Evolutionary conservation across 441 rosid genomes (phyloP).

Genomic region (Populus trichocarpa): DNA sequence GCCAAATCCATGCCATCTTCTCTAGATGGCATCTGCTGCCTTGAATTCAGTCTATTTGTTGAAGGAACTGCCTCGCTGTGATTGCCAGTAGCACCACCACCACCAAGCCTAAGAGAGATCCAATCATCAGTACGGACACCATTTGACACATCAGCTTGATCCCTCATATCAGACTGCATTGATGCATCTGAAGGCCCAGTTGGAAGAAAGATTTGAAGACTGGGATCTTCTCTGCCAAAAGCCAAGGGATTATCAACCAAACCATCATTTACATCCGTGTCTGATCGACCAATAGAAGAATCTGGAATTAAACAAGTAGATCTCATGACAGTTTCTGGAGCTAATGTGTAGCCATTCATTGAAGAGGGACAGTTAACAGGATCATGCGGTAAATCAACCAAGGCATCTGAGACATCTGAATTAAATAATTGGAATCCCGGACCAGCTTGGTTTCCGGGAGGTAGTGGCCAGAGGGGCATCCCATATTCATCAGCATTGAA

Average conservation of each 20-base stretch:
- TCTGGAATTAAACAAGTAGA: slow-evolving; percentile 46
- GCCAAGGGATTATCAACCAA: slow-evolving; percentile 85
- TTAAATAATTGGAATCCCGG: slow-evolving; percentile 77
- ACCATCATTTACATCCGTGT: slow-evolving; percentile 51
- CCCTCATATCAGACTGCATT: slow-evolving; percentile 51
- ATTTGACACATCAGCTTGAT: slow-evolving; percentile 72
- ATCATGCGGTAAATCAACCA: slow-evolving; percentile 57
- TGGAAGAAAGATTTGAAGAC: slow-evolving; percentile 93
- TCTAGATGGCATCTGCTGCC: slow-evolving; percentile 52
- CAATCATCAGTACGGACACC: slow-evolving; percentile 79
- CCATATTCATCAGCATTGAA: slow-evolving; percentile 60
- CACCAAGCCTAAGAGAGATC: slow-evolving; percentile 97
- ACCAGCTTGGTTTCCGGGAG: slow-evolving; percentile 60
- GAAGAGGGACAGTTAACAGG: slow-evolving; percentile 52
- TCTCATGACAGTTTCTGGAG: slow-evolving; percentile 57
- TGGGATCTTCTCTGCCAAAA: slow-evolving; percentile 81
- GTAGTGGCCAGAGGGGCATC: slow-evolving; percentile 64
- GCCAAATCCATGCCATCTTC: slow-evolving; percentile 51
- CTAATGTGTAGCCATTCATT: slow-evolving; percentile 61
- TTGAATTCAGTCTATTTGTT: slow-evolving; percentile 50
- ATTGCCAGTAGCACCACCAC: slow-evolving; percentile 49
- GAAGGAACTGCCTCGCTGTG: slow-evolving; percentile 41
- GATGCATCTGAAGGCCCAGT: slow-evolving; percentile 69
- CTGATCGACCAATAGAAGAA: slow-evolving; percentile 53
- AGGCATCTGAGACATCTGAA: slow-evolving; percentile 57